Conservation (phyloP, 164 flowering plant species). For the Umbellularia californica region DNA sequence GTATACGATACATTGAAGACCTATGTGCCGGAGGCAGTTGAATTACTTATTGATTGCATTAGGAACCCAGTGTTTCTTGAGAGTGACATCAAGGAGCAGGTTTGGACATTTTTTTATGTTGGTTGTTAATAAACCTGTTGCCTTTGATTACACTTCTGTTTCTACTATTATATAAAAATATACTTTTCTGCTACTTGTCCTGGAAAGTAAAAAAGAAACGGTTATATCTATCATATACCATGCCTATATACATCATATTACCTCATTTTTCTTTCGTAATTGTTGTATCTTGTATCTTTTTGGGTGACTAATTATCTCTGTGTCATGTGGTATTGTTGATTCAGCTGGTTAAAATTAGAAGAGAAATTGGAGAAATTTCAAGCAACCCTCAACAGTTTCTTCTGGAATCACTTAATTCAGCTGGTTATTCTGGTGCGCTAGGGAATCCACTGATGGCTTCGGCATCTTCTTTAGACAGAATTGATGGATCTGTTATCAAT, state of each 20-base stretch:
- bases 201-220: neutral
- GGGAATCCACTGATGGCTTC: constrained; percentile 69
- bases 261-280: neutral
- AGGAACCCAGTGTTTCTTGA: constrained; percentile 73
- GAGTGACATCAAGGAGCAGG: constrained; percentile 81
- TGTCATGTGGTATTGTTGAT: constrained; percentile 1
- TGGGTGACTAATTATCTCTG: neutral
- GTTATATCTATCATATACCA: neutral
- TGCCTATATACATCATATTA: neutral
- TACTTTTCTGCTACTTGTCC: neutral
- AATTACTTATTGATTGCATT: constrained; percentile 63
- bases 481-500: constrained; percentile 45
- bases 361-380: constrained; percentile 49
- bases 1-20: constrained; percentile 63
- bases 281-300: neutral
- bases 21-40: constrained; percentile 66
- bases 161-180: neutral
- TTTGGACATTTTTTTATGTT: constrained; percentile 13
- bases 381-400: constrained; percentile 67
- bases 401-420: constrained; percentile 65
- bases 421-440: constrained; percentile 69
- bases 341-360: constrained; percentile 53
- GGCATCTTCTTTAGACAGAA: constrained; percentile 40
- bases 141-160: neutral
- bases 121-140: neutral